These are phyloP conservation scores for Leccinellum luteum DNA, from an alignment of 768 basidiomycete genomes.

Conservation along the genomic window DNA sequence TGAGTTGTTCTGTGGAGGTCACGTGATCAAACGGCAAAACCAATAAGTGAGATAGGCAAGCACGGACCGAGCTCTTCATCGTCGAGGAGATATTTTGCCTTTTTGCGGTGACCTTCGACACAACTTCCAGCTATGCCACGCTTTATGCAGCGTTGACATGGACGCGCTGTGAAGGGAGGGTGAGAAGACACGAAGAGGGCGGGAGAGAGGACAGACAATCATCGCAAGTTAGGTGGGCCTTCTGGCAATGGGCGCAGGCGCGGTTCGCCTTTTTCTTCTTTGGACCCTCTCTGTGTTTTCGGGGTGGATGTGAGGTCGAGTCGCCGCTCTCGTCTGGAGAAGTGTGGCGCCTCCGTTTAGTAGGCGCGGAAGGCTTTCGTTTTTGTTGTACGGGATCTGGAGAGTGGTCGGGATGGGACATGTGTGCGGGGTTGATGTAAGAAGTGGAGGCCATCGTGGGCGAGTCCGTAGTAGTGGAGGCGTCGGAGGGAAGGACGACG, in stretches of 20 bases:
- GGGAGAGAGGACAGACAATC: constrained; percentile 64
- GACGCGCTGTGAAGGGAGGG: constrained; percentile 62
- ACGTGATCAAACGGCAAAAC: constrained; percentile 23
- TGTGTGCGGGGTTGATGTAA: constrained; percentile 44
- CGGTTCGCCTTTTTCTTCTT: constrained; percentile 95
- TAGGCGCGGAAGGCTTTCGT: constrained; percentile 39
- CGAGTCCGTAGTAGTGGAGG: background rate
- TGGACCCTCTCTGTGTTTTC: constrained; percentile 68
- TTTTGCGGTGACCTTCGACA: constrained; percentile 94
- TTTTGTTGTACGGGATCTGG: constrained; percentile 18
- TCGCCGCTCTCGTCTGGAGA: constrained; percentile 58
- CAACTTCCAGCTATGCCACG: constrained; percentile 87
- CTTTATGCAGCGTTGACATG: constrained; percentile 94
- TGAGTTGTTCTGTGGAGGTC: constrained; percentile 38
- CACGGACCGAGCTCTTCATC: constrained; percentile 85
- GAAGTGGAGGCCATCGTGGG: constrained; percentile 22
- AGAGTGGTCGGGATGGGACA: constrained; percentile 32
- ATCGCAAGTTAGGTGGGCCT: constrained; percentile 97
- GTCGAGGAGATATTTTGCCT: constrained; percentile 95
- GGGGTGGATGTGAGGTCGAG: constrained; percentile 39
- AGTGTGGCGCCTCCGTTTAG: constrained; percentile 63
- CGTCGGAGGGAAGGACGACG: constrained; percentile 2
- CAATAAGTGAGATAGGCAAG: background rate
- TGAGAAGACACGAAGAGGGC: constrained; percentile 9
- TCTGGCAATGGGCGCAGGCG: constrained; percentile 95